Percentiles rank a stretch among this genome's conserved stretches.
These are phyloP conservation scores for Fusarium fujikuroi DNA, from an alignment of 2,329 filamentous ascomycete genomes.

Conservation along the genomic window DNA sequence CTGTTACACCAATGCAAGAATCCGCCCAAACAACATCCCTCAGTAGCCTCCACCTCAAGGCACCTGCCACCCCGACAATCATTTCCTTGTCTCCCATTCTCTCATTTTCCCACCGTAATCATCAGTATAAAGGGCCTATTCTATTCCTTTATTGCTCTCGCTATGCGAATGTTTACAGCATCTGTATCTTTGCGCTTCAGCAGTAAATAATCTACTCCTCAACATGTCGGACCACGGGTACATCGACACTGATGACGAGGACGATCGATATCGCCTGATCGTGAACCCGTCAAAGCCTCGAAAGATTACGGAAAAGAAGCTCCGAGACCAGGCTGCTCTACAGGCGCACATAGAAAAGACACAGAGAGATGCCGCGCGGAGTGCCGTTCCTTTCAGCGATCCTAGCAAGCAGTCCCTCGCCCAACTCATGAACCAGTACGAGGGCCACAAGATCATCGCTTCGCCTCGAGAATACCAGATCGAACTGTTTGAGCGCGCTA, in stretches of 20 bases:
- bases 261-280: slow-evolving; percentile 44
- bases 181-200: neutral
- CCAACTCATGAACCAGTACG: slow-evolving; percentile 50
- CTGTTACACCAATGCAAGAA: neutral
- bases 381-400: slow-evolving; percentile 41
- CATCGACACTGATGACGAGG: slow-evolving; percentile 37
- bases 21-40: neutral
- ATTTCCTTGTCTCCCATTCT: neutral
- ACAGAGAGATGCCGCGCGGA: slow-evolving; percentile 50
- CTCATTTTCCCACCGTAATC: neutral
- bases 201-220: neutral
- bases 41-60: neutral
- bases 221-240: slow-evolving; percentile 17
- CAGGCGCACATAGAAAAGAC: slow-evolving; percentile 55
- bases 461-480: slow-evolving; percentile 90
- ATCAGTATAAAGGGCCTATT: neutral
- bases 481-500: slow-evolving; percentile 90
- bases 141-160: neutral
- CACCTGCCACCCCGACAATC: neutral
- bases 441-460: slow-evolving; percentile 70
- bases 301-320: slow-evolving; percentile 59
- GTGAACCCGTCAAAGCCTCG: slow-evolving; percentile 48
- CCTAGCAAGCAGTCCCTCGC: slow-evolving; percentile 47
- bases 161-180: neutral
- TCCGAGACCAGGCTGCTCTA: slow-evolving; percentile 62